Percentiles rank a stretch among this genome's conserved stretches.
phyloP scores from a whole-genome alignment of 371 early-diverging fungal species.

The Apophysomyces ossiformis region DNA sequence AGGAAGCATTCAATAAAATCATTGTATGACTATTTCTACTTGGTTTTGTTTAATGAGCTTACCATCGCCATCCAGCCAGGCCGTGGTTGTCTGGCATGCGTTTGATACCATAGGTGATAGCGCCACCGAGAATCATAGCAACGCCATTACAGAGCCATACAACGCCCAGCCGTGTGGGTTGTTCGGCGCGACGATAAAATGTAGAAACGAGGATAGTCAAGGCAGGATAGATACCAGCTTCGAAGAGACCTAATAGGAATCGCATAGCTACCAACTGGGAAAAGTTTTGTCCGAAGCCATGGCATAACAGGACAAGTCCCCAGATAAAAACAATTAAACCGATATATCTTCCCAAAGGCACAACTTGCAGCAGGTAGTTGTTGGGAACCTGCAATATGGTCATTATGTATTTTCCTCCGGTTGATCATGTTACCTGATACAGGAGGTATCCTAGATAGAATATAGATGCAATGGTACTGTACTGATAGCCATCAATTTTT shows the following conservation, averaged over 20 bases:
- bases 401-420: no score
- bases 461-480: not conserved
- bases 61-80: constrained; percentile 63
- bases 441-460: constrained; percentile 47
- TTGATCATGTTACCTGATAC: constrained; percentile 34
- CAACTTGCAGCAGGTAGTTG: constrained; percentile 43
- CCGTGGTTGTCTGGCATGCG: constrained; percentile 41
- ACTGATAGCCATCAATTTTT: not conserved
- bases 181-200: constrained; percentile 41
- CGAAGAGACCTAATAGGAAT: constrained; percentile 35
- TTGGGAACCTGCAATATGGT: constrained; percentile 36
- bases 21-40: constrained; percentile 14
- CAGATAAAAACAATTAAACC: constrained; percentile 38
- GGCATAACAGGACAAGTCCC: constrained; percentile 40
- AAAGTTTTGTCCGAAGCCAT: constrained; percentile 15
- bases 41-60: constrained; percentile 19
- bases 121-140: constrained; percentile 63
- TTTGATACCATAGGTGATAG: constrained; percentile 62
- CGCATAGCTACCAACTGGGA: constrained; percentile 36
- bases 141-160: constrained; percentile 49
- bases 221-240: constrained; percentile 36
- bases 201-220: constrained; percentile 42
- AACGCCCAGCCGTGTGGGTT: constrained; percentile 35
- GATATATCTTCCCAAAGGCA: constrained; percentile 38
- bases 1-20: not conserved